These are phyloP conservation scores for Globisporangium paroecandrum DNA, from an alignment of 352 stramenopile genomes.

Conservation along the genomic window DNA sequence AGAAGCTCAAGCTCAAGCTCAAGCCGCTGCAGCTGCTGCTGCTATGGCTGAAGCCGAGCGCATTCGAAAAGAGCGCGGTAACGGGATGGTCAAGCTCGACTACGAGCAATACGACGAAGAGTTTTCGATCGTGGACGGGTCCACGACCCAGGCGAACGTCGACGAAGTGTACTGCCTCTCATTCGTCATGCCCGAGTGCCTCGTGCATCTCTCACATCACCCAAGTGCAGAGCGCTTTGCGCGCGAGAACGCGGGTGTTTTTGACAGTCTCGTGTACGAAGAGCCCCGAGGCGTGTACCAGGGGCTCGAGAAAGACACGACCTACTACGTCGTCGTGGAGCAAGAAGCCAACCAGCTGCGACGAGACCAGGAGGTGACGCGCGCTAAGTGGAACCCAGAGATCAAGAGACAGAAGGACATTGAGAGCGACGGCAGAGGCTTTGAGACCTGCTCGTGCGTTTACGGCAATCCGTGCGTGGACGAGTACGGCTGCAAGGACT, in stretches of 20 bases:
- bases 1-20: not conserved
- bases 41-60: constrained; percentile 21
- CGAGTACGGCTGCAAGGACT: constrained; percentile 89
- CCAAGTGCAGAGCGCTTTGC: constrained; percentile 50
- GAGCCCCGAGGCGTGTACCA: constrained; percentile 70
- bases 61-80: constrained; percentile 43
- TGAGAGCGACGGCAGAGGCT: constrained; percentile 58
- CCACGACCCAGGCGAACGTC: constrained; percentile 65
- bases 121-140: constrained; percentile 75
- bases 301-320: constrained; percentile 54
- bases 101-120: constrained; percentile 89
- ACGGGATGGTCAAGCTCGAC: constrained; percentile 69
- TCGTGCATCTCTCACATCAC: constrained; percentile 62
- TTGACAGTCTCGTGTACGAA: constrained; percentile 63
- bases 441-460: constrained; percentile 87
- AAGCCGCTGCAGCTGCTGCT: not conserved
- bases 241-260: constrained; percentile 42
- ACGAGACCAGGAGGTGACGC: constrained; percentile 59
- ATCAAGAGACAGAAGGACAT: constrained; percentile 31
- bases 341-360: constrained; percentile 69
- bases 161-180: constrained; percentile 87
- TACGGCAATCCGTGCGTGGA: constrained; percentile 90
- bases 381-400: constrained; percentile 41
- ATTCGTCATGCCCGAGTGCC: constrained; percentile 87
- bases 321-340: constrained; percentile 84